Conservation (phyloP, 1,139 yeast genomes). For the Debaryomyces singareniensis region DNA sequence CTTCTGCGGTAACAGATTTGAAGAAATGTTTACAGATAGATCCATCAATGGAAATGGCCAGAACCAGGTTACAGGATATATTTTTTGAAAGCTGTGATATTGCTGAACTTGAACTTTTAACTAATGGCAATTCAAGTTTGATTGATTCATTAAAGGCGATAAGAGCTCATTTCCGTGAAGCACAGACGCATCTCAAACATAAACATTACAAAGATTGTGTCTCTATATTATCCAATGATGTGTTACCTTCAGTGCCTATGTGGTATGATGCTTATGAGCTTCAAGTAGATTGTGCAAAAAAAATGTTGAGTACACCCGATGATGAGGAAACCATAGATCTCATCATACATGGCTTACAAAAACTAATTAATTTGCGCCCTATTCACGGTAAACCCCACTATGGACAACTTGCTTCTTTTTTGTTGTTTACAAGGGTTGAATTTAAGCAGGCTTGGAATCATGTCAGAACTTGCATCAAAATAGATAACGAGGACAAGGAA, state of each 20-base stretch:
- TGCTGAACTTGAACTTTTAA: conserved; percentile 16
- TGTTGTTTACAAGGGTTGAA: conserved; percentile 46
- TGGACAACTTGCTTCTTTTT: conserved; percentile 30
- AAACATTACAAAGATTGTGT: conserved; percentile 16
- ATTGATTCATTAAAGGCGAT: conserved; percentile 12
- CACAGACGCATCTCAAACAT: conserved; percentile 9
- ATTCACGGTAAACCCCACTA: conserved; percentile 26
- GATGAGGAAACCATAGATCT: conserved; percentile 8
- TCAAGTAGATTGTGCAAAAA: conserved; percentile 15
- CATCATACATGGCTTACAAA: conserved; percentile 20
- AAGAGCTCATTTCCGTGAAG: conserved; percentile 13
- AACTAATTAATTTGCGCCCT: conserved; percentile 24
- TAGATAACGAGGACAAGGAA: conserved; percentile 55
- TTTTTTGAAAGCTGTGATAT: conserved; percentile 41
- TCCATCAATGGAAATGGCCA: conserved; percentile 36
- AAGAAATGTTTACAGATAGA: conserved; percentile 34
- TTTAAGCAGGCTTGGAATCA: conserved; percentile 43
- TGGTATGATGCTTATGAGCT: conserved; percentile 15
- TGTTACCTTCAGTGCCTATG: conserved; percentile 18
- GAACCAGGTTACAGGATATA: conserved; percentile 34
- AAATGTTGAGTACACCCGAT: conserved; percentile 10
- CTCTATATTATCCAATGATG: conserved; percentile 14
- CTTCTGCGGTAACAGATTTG: conserved; percentile 43
- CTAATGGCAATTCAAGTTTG: conserved; percentile 10
- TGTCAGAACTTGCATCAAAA: conserved; percentile 56